These are phyloP conservation scores for Botrytis tulipae DNA, from an alignment of 2,329 filamentous ascomycete genomes.

Conservation along the genomic window DNA sequence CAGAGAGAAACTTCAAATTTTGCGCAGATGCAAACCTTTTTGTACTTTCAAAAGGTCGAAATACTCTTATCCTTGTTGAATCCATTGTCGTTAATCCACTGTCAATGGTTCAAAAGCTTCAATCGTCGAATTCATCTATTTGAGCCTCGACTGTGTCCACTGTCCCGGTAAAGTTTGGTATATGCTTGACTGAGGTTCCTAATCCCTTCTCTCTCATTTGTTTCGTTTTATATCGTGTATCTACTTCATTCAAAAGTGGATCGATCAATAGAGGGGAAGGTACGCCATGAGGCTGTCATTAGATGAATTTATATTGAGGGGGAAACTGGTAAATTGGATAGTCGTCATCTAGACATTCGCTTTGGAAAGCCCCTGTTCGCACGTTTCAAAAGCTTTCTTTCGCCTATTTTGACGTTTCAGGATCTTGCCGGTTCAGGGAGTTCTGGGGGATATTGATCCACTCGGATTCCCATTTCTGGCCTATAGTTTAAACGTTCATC, in stretches of 20 bases:
- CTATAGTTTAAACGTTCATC: background rate
- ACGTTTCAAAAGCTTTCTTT: background rate
- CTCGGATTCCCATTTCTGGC: background rate
- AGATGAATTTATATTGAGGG: conserved; percentile 11
- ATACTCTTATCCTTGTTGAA: background rate
- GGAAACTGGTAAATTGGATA: conserved; percentile 13
- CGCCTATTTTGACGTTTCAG: conserved; percentile 6
- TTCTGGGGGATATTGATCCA: background rate
- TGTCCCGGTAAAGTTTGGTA: background rate
- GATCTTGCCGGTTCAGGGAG: background rate
- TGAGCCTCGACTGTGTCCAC: conserved; percentile 1
- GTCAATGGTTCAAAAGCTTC: background rate
- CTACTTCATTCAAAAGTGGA: background rate
- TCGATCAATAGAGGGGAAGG: background rate
- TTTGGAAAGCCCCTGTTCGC: background rate
- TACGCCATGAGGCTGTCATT: background rate
- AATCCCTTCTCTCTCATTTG: conserved; percentile 11
- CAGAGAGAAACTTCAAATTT: background rate
- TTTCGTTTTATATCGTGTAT: conserved; percentile 2
- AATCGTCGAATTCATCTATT: conserved; percentile 13
- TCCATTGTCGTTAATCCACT: background rate
- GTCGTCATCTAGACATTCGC: background rate
- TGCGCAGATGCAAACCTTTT: conserved; percentile 12
- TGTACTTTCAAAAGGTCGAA: conserved; percentile 5
- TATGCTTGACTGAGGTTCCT: conserved; percentile 4